Evolutionary conservation across 257 asterid species (phyloP).

Genomic region (Solanum piurae): DNA sequence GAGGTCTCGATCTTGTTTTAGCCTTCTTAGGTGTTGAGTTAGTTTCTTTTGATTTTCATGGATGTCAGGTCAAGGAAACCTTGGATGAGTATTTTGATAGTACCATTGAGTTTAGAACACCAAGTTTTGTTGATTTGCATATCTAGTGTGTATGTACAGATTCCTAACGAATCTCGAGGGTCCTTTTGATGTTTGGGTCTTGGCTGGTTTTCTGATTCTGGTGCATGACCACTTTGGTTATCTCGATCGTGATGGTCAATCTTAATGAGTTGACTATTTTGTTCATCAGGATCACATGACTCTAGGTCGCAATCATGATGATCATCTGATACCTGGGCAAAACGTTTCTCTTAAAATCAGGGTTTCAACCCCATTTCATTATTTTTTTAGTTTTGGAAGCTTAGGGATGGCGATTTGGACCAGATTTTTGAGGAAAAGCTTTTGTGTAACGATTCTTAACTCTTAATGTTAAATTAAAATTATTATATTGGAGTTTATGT

Average conservation of each 20-base stretch:
- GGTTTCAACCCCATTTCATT: neutral
- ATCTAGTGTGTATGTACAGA: neutral
- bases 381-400: neutral
- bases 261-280: no score
- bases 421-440: neutral
- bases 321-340: no score
- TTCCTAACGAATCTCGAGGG: neutral
- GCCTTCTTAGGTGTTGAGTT: neutral
- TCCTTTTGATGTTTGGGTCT: neutral
- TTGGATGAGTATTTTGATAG: neutral
- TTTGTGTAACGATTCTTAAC: neutral
- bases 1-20: neutral
- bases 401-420: neutral
- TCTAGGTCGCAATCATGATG: neutral
- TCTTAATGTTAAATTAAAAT: no score
- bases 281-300: neutral
- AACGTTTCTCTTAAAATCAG: no score
- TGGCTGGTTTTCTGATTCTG: neutral
- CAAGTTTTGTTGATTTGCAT: neutral
- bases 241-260: no score
- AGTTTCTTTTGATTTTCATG: neutral
- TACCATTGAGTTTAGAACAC: neutral
- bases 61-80: neutral
- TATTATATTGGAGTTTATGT: no score
- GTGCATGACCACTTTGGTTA: neutral